Evolutionary conservation across 2,329 filamentous ascomycete species (phyloP), one percentile per base, ranked within the genome.

Genomic region (Penicillium freii): DNA sequence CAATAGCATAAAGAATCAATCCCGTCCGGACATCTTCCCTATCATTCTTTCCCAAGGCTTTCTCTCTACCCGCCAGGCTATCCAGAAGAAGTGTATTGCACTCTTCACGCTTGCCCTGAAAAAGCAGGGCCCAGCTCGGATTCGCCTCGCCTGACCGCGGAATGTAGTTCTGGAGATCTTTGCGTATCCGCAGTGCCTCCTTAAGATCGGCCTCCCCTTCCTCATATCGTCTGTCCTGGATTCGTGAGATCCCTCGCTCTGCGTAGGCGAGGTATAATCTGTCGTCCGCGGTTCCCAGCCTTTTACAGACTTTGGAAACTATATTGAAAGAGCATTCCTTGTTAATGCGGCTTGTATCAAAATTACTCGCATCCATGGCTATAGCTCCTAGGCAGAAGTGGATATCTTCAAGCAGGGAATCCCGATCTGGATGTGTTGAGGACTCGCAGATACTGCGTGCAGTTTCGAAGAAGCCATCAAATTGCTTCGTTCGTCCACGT

Each of bases 391-490:
- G 50, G 25, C 58, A 65, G 53, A 66, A 66, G 45, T 65, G 39
- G 47, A 65, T 62, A 34, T 65, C 63, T 57, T 58, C 59, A 56
- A 65, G 63, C 7, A 66, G n/a, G 23, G 52, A 60, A 52, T 60
- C 56, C 15, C 58, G 51, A 58, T 66, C 61, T 48, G 59, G n/a
- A 29, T 66, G 54, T 57, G 49, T 58, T n/a, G 58, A 62, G 10
- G 62, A 52, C 36, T 66, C 58, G 47, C 60, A 65, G 51, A 67
- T 64, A 54, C 31, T 59, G 36, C 43, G 59, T 29, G 64, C 62
- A 51, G 62, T 65, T 43, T 67, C 61, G 45, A 67, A 67, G 34
- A 67, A 61, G 25, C 62, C 62, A 40, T 66, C 61, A 46, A 62
- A 64, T 36, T 65, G 49, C 51, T 59, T 63, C 52, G 61, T 66